These are phyloP conservation scores for Gynandropsis gynandra DNA, from an alignment of 345 rosid genomes.

Conservation along the genomic window DNA sequence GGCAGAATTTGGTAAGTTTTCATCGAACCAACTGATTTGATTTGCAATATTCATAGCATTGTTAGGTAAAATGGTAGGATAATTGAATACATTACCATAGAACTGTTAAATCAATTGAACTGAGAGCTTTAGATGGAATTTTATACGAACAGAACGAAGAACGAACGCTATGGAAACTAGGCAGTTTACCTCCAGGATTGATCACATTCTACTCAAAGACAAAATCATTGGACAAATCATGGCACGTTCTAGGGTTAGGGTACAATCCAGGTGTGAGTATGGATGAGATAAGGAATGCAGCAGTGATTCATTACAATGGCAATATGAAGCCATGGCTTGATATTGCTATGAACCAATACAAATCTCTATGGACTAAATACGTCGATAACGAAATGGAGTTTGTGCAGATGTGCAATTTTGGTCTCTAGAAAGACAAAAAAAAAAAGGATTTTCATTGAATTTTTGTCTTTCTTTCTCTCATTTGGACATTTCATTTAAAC, in stretches of 20 bases:
- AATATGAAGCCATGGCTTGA: constrained; percentile 99
- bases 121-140: constrained; percentile 3
- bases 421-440: constrained; percentile 42
- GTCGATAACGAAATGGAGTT: constrained; percentile 75
- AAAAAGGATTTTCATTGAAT: constrained; percentile 15
- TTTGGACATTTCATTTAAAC: constrained; percentile 18
- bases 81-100: too few species aligned
- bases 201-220: constrained; percentile 79
- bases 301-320: constrained; percentile 88
- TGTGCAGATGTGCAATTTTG: constrained; percentile 79
- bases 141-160: constrained; percentile 53
- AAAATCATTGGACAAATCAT: constrained; percentile 76
- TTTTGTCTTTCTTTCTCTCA: constrained; percentile 7
- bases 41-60: too few species aligned
- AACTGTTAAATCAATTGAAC: not conserved
- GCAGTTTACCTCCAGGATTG: constrained; percentile 76
- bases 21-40: too few species aligned
- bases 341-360: constrained; percentile 82
- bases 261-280: constrained; percentile 80
- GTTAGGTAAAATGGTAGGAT: too few species aligned
- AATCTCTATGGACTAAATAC: constrained; percentile 82
- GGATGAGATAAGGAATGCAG: constrained; percentile 77
- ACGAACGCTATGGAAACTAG: constrained; percentile 57
- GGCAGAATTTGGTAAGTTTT: constrained; percentile 56
- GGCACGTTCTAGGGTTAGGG: constrained; percentile 94